These are phyloP conservation scores for Geranium rotundifolium DNA, from an alignment of 345 rosid species.

Conservation along the genomic window DNA sequence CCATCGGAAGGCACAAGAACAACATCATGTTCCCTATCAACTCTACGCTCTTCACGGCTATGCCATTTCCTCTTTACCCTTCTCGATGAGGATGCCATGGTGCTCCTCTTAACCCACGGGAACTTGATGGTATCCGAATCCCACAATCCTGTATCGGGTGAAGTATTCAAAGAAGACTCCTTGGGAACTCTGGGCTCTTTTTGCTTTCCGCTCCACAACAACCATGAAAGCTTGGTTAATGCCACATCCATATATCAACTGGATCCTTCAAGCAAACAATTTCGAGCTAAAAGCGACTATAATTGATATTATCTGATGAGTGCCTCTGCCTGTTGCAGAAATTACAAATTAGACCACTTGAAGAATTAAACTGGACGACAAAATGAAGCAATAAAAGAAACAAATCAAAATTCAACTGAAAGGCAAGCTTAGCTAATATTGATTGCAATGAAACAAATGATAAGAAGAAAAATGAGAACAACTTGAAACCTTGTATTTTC, in stretches of 20 bases:
- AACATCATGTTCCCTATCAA: slow-evolving; percentile 55
- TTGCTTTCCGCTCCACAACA: slow-evolving; percentile 54
- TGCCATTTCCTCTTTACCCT: slow-evolving; percentile 54
- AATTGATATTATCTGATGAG: not conserved
- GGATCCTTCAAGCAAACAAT: not conserved
- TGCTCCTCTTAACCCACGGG: slow-evolving; percentile 30
- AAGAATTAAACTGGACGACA: too few species aligned
- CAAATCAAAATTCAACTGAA: not conserved
- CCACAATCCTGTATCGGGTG: slow-evolving; percentile 28
- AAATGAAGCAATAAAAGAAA: not conserved
- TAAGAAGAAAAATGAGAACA: not conserved
- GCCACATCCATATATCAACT: slow-evolving; percentile 40
- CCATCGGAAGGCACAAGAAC: slow-evolving; percentile 76
- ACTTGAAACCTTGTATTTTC: not conserved
- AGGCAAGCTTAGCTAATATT: not conserved
- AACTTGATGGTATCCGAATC: slow-evolving; percentile 52
- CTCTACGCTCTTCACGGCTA: slow-evolving; percentile 53
- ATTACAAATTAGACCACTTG: not conserved
- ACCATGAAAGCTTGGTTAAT: slow-evolving; percentile 49
- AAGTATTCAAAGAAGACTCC: slow-evolving; percentile 28
- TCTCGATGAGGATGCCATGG: slow-evolving; percentile 35
- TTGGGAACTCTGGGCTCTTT: slow-evolving; percentile 32
- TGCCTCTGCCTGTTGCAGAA: slow-evolving; percentile 7
- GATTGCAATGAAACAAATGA: not conserved
- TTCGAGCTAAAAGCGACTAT: not conserved